phyloP scores from a whole-genome alignment of 306 rosid species.

The Echinosophora koreensis region DNA sequence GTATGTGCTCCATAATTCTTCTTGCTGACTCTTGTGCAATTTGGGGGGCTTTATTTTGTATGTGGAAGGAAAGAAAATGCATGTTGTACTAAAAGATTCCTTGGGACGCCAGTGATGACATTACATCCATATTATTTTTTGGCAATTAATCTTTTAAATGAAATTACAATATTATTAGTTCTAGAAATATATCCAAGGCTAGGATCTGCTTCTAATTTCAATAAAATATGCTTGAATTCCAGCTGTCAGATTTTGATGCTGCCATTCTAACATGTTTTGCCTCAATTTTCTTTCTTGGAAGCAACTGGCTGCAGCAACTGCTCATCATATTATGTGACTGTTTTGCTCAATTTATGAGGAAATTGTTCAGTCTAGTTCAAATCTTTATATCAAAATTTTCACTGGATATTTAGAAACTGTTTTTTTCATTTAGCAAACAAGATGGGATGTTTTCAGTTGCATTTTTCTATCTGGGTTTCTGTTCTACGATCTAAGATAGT shows the following conservation, averaged over 20 bases:
- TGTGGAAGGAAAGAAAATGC: conserved; percentile 1
- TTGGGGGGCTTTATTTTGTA: conserved; percentile 12
- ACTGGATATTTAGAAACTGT: conserved; percentile 17
- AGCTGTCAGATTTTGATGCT: not conserved
- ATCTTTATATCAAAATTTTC: not conserved
- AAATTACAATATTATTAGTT: not conserved
- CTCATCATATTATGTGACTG: not conserved
- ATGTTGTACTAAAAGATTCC: not conserved
- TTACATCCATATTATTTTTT: conserved; percentile 17
- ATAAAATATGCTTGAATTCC: conserved; percentile 11
- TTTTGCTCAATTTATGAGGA: not conserved
- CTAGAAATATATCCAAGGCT: not conserved
- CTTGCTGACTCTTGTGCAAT: not conserved
- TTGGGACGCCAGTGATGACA: not conserved
- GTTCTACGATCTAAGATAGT: conserved; percentile 35
- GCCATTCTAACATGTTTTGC: not conserved
- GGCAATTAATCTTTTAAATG: not conserved
- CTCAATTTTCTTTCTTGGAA: conserved; percentile 17
- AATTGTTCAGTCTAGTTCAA: not conserved
- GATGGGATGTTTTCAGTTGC: not conserved
- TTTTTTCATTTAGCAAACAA: not conserved
- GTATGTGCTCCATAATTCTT: not conserved
- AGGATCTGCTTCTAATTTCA: conserved; percentile 1
- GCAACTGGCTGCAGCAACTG: not conserved
- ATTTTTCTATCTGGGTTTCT: conserved; percentile 32